A percentile compares a stretch with the other conserved stretches of the same genome.
Evolutionary conservation across 1,284 basidiomycete genomes (phyloP).

Genomic region (Rhodotorula sp.): DNA sequence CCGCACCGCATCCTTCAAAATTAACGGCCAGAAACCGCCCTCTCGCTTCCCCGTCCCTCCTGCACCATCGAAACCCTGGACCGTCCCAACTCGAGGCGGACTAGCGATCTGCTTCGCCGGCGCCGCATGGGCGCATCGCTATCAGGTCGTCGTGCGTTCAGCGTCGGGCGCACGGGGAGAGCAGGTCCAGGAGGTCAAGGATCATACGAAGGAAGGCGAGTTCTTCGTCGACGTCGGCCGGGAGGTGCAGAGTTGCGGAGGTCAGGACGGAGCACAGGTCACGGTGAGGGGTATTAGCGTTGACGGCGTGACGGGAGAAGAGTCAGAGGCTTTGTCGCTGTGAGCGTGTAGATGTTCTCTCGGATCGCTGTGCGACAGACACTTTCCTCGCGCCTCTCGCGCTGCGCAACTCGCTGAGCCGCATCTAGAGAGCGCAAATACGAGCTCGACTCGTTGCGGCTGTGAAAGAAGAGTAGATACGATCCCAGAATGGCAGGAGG

Average conservation of each 20-base stretch:
- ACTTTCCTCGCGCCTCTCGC: neutral
- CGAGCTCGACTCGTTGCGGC: neutral
- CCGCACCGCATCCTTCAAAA: slow-evolving; percentile 37
- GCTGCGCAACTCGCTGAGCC: neutral
- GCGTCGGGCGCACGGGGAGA: neutral
- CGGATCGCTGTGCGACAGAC: neutral
- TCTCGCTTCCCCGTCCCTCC: slow-evolving; percentile 9
- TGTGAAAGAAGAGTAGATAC: neutral
- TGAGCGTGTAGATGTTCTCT: neutral
- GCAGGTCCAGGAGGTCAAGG: slow-evolving; percentile 8
- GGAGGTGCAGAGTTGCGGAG: slow-evolving; percentile 4
- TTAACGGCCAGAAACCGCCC: slow-evolving; percentile 18
- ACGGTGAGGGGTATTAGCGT: slow-evolving; percentile 23
- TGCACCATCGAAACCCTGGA: slow-evolving; percentile 20
- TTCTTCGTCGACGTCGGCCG: slow-evolving; percentile 14
- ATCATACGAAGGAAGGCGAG: slow-evolving; percentile 37
- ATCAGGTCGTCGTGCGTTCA: slow-evolving; percentile 23
- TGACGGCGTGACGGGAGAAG: slow-evolving; percentile 20
- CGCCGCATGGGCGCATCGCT: slow-evolving; percentile 35
- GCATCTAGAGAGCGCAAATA: neutral
- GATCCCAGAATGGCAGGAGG: neutral
- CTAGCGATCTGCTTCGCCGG: slow-evolving; percentile 21
- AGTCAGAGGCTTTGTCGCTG: slow-evolving; percentile 17
- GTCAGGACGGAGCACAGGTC: slow-evolving; percentile 4
- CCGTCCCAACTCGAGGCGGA: neutral